A percentile compares a stretch with the other conserved stretches of the same genome.
Evolutionary conservation across 768 basidiomycete species (phyloP).

Genomic region (Boletellus emodensis): DNA sequence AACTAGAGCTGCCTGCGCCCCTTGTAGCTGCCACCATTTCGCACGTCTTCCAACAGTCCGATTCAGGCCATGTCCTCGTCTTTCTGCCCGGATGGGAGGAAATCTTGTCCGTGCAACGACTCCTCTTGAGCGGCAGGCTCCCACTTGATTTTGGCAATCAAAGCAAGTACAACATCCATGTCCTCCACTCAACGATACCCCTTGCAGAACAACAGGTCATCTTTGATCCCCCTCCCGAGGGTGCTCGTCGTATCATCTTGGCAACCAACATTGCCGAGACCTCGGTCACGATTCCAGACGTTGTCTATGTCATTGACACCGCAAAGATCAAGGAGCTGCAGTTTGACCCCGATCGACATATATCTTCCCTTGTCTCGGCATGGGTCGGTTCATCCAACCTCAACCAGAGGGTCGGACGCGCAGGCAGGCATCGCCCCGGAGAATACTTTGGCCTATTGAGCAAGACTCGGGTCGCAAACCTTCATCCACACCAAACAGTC

Average conservation of each 20-base stretch:
- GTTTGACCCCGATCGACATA: slow-evolving; percentile 84
- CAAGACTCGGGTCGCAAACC: slow-evolving; percentile 49
- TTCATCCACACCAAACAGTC: slow-evolving; percentile 82
- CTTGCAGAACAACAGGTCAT: slow-evolving; percentile 85
- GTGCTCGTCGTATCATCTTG: slow-evolving; percentile 83
- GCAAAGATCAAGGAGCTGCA: slow-evolving; percentile 85
- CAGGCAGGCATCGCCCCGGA: slow-evolving; percentile 86
- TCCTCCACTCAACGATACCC: slow-evolving; percentile 88
- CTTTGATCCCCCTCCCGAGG: slow-evolving; percentile 74
- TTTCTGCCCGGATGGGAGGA: slow-evolving; percentile 96
- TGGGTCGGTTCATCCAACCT: slow-evolving; percentile 91
- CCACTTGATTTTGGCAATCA: slow-evolving; percentile 60
- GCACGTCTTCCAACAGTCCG: slow-evolving; percentile 66
- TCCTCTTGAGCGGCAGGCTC: slow-evolving; percentile 50
- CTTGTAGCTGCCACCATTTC: slow-evolving; percentile 79
- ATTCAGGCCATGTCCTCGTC: slow-evolving; percentile 84
- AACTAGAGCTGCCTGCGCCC: slow-evolving; percentile 75
- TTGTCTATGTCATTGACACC: slow-evolving; percentile 90
- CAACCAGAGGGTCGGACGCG: slow-evolving; percentile 88
- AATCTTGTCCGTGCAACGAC: slow-evolving; percentile 67
- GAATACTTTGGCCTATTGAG: slow-evolving; percentile 88
- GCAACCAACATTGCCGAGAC: slow-evolving; percentile 96
- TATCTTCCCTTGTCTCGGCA: slow-evolving; percentile 84
- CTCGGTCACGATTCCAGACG: slow-evolving; percentile 91
- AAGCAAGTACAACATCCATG: slow-evolving; percentile 61